Evolutionary conservation across 2,329 filamentous ascomycete species (phyloP).

Genomic region (Ascocoryne sarcoides): DNA sequence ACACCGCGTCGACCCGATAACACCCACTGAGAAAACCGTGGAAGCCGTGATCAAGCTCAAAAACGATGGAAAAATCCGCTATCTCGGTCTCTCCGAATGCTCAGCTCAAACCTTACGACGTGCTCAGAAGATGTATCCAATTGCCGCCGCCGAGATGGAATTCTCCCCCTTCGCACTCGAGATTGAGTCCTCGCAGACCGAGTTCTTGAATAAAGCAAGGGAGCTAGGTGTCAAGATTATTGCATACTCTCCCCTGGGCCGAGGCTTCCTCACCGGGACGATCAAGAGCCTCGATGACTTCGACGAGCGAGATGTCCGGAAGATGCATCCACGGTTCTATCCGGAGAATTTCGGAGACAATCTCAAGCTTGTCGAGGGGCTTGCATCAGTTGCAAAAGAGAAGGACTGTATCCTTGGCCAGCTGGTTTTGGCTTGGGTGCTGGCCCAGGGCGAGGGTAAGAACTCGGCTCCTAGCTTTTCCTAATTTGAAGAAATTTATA

Average conservation of each 20-base stretch:
- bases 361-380: conserved; percentile 36
- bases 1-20: conserved; percentile 32
- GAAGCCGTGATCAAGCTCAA: conserved; percentile 28
- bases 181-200: conserved; percentile 43
- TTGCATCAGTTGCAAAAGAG: conserved; percentile 37
- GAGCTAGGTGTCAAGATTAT: conserved; percentile 50
- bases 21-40: conserved; percentile 37
- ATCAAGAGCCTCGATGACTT: conserved; percentile 40
- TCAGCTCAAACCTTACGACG: conserved; percentile 41
- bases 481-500: too few species aligned
- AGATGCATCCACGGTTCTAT: conserved; percentile 35
- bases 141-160: conserved; percentile 45
- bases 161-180: conserved; percentile 46
- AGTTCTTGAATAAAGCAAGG: conserved; percentile 44
- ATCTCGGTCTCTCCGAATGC: conserved; percentile 47
- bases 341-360: conserved; percentile 44
- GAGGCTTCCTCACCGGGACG: conserved; percentile 46
- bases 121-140: conserved; percentile 39
- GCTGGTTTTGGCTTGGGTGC: conserved; percentile 54
- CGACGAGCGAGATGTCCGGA: conserved; percentile 39
- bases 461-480: too few species aligned
- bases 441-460: conserved; percentile 49
- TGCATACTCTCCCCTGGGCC: conserved; percentile 50
- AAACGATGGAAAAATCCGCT: conserved; percentile 44
- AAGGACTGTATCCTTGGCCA: conserved; percentile 49